Percentiles rank a stretch among this genome's conserved stretches.
Conservation (phyloP, 176 grass and related monocot genomes). For the Oropetium thomaeum region DNA sequence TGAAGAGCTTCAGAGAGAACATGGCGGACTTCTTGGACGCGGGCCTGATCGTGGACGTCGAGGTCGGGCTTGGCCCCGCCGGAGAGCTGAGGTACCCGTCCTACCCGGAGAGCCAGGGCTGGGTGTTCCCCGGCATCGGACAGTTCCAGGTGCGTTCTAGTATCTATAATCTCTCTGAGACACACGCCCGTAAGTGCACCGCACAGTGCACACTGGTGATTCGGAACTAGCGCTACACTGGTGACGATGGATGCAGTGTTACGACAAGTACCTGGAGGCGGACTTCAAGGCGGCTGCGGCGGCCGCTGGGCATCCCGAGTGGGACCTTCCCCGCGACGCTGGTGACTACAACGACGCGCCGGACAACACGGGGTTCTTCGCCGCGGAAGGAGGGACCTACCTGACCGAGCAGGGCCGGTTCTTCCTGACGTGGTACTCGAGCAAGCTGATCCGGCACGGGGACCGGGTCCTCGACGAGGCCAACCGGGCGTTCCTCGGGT, state of each 20-base stretch:
- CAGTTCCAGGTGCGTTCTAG: constrained; percentile 51
- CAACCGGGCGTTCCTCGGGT: constrained; percentile 62
- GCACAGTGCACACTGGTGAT: too few relatives aligned
- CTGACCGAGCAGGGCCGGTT: constrained; percentile 51
- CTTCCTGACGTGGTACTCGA: constrained; percentile 85
- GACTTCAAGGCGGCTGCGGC: constrained; percentile 55
- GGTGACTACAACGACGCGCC: constrained; percentile 55
- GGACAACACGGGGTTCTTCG: constrained; percentile 67
- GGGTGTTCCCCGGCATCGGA: constrained; percentile 78
- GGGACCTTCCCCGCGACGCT: constrained; percentile 50
- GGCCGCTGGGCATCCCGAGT: constrained; percentile 55
- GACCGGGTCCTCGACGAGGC: constrained; percentile 60
- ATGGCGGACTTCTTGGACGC: constrained; percentile 72
- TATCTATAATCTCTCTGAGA: background rate
- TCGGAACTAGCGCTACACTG: background rate
- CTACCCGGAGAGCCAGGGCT: constrained; percentile 59
- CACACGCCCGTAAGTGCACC: background rate
- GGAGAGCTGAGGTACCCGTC: constrained; percentile 86
- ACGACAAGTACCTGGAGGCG: constrained; percentile 61
- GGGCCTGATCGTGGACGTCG: constrained; percentile 63
- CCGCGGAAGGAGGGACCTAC: constrained; percentile 45
- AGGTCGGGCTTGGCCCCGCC: constrained; percentile 76
- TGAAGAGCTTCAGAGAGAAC: constrained; percentile 83
- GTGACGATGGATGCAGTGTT: constrained; percentile 67
- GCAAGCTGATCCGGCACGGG: constrained; percentile 61